These are phyloP conservation scores for Monilinia polystroma DNA, from an alignment of 2,329 filamentous ascomycete species.

Conservation along the genomic window DNA sequence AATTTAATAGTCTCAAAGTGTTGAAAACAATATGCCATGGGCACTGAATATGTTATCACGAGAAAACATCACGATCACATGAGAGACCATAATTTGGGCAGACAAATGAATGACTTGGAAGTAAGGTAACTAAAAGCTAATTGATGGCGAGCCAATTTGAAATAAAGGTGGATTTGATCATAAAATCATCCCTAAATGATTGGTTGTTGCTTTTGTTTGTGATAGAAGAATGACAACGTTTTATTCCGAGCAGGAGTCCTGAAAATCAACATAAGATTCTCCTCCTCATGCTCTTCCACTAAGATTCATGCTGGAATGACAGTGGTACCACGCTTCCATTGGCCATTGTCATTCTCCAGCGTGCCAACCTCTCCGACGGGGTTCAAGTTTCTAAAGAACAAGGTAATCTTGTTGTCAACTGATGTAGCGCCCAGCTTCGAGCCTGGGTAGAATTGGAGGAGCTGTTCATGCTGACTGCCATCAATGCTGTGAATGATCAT, in stretches of 20 bases:
- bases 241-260: neutral
- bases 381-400: constrained; percentile 21
- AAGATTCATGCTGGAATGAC: constrained; percentile 12
- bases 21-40: neutral
- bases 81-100: neutral
- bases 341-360: constrained; percentile 1
- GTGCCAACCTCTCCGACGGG: constrained; percentile 15
- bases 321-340: constrained; percentile 4
- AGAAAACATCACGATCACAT: neutral
- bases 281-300: neutral
- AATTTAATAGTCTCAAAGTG: neutral
- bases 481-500: constrained; percentile 7
- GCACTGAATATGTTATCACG: neutral
- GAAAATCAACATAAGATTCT: neutral
- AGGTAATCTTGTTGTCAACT: constrained; percentile 15
- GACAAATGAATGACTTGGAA: constrained; percentile 3
- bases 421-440: constrained; percentile 20
- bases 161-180: neutral
- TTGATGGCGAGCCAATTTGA: neutral
- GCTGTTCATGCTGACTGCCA: neutral
- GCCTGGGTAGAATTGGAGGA: constrained; percentile 15
- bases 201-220: neutral
- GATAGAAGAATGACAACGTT: neutral
- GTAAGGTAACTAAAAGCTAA: neutral
- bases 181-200: constrained; percentile 1